A percentile compares a stretch with the other conserved stretches of the same genome.
phyloP scores from a whole-genome alignment of 2,329 filamentous ascomycete species.

The Arthroderma sp. region DNA sequence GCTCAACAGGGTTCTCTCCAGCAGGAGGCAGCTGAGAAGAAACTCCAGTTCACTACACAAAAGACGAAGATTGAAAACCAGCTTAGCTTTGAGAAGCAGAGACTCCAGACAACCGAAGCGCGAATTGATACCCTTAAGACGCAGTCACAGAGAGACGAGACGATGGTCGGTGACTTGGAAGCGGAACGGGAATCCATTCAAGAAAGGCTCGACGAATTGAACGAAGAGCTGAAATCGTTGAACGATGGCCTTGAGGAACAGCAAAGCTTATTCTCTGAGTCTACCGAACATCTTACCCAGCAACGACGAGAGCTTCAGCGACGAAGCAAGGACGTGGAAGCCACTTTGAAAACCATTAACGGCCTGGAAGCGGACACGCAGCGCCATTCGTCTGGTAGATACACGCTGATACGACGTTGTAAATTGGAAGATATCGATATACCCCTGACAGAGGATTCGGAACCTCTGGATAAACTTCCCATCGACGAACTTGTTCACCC shows the following conservation, averaged over 20 bases:
- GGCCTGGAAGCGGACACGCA: conserved; percentile 75
- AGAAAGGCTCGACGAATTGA: conserved; percentile 57
- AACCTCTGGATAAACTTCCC: conserved; percentile 64
- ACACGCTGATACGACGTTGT: conserved; percentile 72
- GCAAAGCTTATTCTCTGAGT: conserved; percentile 55
- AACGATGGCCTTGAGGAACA: conserved; percentile 59
- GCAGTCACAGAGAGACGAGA: conserved; percentile 53
- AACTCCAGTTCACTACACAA: conserved; percentile 75
- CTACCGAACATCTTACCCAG: conserved; percentile 63
- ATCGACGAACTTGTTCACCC: conserved; percentile 69
- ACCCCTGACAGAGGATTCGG: conserved; percentile 61
- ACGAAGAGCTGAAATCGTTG: conserved; percentile 65
- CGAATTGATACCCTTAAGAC: conserved; percentile 59
- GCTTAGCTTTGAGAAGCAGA: conserved; percentile 55
- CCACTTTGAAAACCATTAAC: conserved; percentile 59
- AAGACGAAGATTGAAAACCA: conserved; percentile 50
- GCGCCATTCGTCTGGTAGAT: conserved; percentile 71
- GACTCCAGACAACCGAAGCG: conserved; percentile 55
- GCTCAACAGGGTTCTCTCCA: conserved; percentile 84
- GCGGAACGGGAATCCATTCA: conserved; percentile 64
- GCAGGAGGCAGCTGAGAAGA: conserved; percentile 78
- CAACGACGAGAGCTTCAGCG: conserved; percentile 71
- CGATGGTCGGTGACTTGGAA: conserved; percentile 58
- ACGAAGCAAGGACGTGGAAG: conserved; percentile 71
- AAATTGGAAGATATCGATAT: conserved; percentile 87